Conservation (phyloP, 192 early-diverging fungal species). For the Pilobolus umbonatus region DNA sequence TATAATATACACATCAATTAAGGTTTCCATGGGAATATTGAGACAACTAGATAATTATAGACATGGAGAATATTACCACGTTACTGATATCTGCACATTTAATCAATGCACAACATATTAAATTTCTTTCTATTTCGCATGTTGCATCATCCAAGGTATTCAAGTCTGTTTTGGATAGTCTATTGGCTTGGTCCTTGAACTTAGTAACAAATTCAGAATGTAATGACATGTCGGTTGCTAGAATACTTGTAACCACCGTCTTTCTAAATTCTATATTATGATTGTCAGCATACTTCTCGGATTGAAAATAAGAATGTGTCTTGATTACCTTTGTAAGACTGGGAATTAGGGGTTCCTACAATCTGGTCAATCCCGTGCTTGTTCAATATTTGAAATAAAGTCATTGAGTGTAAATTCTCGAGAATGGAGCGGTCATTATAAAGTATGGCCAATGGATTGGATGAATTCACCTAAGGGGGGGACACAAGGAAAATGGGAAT, state of each 20-base stretch:
- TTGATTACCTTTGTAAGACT: slow-evolving; percentile 25
- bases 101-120: slow-evolving; percentile 68
- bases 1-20: slow-evolving; percentile 10
- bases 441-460: slow-evolving; percentile 77
- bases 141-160: slow-evolving; percentile 30
- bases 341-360: slow-evolving; percentile 7
- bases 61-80: slow-evolving; percentile 41
- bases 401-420: slow-evolving; percentile 91
- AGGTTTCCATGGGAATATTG: slow-evolving; percentile 1
- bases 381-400: slow-evolving; percentile 64
- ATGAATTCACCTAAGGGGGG: slow-evolving; percentile 52
- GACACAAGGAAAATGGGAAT: not conserved
- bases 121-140: slow-evolving; percentile 52
- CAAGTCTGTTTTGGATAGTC: slow-evolving; percentile 35
- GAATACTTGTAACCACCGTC: slow-evolving; percentile 65
- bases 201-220: slow-evolving; percentile 77
- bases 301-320: not conserved
- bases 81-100: slow-evolving; percentile 85
- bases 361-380: slow-evolving; percentile 49
- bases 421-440: slow-evolving; percentile 94
- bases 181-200: slow-evolving; percentile 59
- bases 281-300: not conserved
- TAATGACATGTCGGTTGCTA: slow-evolving; percentile 80
- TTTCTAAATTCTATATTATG: slow-evolving; percentile 60
- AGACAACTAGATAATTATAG: too few relatives aligned